phyloP scores from a whole-genome alignment of 2,329 filamentous ascomycete species.

The Hortaea werneckii region DNA sequence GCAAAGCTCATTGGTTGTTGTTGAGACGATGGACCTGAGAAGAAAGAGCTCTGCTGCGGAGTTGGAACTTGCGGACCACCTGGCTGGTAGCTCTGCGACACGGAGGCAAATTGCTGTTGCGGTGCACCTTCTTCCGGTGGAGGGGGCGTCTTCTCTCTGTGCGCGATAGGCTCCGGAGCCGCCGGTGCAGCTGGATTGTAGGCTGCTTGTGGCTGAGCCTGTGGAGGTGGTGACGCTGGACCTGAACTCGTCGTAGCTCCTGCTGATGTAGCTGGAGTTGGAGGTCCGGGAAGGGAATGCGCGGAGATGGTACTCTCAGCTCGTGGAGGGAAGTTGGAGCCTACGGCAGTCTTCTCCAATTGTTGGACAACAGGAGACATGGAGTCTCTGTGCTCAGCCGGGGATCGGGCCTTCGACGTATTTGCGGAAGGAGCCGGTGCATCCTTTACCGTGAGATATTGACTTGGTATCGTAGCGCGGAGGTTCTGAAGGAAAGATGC shows the following conservation, averaged over 20 bases:
- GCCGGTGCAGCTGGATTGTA: conserved; percentile 73
- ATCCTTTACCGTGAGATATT: conserved; percentile 53
- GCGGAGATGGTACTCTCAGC: conserved; percentile 28
- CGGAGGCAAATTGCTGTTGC: conserved; percentile 15
- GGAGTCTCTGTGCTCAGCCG: conserved; percentile 36
- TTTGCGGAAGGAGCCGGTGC: conserved; percentile 41
- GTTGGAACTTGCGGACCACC: background rate
- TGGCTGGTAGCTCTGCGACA: conserved; percentile 11
- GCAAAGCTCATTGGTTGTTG: conserved; percentile 5
- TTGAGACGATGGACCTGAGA: background rate
- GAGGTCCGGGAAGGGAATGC: conserved; percentile 19
- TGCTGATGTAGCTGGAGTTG: conserved; percentile 17
- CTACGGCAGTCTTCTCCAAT: conserved; percentile 61
- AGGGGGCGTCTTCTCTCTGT: conserved; percentile 71
- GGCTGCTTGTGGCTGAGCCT: conserved; percentile 41
- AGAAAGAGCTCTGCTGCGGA: background rate
- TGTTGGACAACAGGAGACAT: conserved; percentile 64
- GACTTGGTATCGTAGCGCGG: conserved; percentile 51
- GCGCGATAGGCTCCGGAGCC: conserved; percentile 59
- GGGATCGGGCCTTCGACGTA: conserved; percentile 30
- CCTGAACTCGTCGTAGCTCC: conserved; percentile 8
- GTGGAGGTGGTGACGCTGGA: background rate
- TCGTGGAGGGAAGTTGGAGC: conserved; percentile 42
- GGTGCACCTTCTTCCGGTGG: conserved; percentile 52
- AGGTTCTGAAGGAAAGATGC: conserved; percentile 59